Evolutionary conservation across 1,284 basidiomycete genomes (phyloP), one percentile per base, ranked within the genome.

Genomic region (Tremellales sp.): DNA sequence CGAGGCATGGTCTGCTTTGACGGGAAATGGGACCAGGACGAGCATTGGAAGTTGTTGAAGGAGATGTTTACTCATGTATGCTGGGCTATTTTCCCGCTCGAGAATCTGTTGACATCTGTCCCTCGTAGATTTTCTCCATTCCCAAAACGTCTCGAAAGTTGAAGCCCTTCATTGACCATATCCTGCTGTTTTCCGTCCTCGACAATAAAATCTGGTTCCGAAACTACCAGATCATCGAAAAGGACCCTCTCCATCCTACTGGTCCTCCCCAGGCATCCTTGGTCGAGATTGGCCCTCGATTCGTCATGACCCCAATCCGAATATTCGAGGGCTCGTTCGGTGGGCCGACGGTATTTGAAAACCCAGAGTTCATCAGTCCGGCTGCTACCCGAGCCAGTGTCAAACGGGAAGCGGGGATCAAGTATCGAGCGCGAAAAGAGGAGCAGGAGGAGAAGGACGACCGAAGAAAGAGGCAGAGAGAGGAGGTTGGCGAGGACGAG

Each of bases 131-230:
- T 61, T 98, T 99, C 66, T 87, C 87, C 35, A 91, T 97, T 2
- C 95, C 95, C 22, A 81, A 86, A 28, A 83, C 83, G 10, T 87
- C 95, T 27, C 79, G 95, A 54, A 85, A 83, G 64, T 81, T 90
- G 12, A 99, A 99, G 72, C 95, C 95, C 1, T 99, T 99, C 74
- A 83, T 99, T 61, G 95, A 99, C 74, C 95, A 98, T 67, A 84
- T 98, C 63, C 80, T 98, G 54, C 89, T 90, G 36, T 98, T 99
- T 73, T 95, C 92, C 18, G 80, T 98, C 43, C 79, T 95, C 34
- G 95, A 99, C 77, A 81, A 82, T 69, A 97, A 97, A 71, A 90
- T 98, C 57, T 99, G 95, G 95, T 97, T 98, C 79, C 83, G 95
- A 57, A 97, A 97, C 74, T 98, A 87, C 77, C 94, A 76, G 73